Percentiles rank a stretch among this genome's conserved stretches.
phyloP scores from a whole-genome alignment of 495 filamentous ascomycete genomes.

The Aspergillus baeticus region DNA sequence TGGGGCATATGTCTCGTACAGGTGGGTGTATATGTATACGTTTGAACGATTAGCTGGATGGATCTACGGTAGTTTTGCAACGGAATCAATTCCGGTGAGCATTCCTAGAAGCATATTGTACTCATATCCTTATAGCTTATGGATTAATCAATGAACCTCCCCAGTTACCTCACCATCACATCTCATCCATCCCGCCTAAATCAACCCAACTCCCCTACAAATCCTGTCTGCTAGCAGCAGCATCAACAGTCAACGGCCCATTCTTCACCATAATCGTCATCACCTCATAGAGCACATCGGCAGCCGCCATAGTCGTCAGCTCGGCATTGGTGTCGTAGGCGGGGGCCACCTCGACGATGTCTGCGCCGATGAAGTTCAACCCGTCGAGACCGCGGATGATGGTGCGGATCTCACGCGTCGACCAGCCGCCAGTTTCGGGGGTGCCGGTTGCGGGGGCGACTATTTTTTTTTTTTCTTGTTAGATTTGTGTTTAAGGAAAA shows the following conservation, averaged over 20 bases:
- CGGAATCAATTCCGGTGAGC: too few relatives aligned
- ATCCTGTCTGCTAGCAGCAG: not conserved
- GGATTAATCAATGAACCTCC: too few relatives aligned
- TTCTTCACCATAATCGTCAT: slow-evolving; percentile 67
- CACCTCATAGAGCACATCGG: slow-evolving; percentile 65
- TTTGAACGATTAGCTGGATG: too few relatives aligned
- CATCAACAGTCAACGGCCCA: slow-evolving; percentile 36
- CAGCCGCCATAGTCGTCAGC: slow-evolving; percentile 66
- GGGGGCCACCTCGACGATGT: slow-evolving; percentile 75
- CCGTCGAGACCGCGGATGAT: slow-evolving; percentile 73
- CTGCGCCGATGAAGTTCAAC: slow-evolving; percentile 73
- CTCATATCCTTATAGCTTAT: too few relatives aligned
- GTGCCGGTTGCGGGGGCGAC: slow-evolving; percentile 83
- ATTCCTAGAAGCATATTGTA: too few relatives aligned
- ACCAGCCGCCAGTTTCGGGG: slow-evolving; percentile 85
- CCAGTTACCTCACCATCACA: too few relatives aligned
- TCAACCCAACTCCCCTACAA: not conserved
- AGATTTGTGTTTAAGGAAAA: not conserved
- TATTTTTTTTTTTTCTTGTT: slow-evolving; percentile 16
- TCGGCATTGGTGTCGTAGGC: slow-evolving; percentile 70
- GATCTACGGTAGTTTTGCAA: too few relatives aligned
- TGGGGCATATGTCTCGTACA: too few relatives aligned
- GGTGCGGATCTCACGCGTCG: slow-evolving; percentile 72
- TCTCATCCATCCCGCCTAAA: not conserved
- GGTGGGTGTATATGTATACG: too few relatives aligned